Evolutionary conservation across 345 rosid species (phyloP).

Genomic region (Acer negundo): DNA sequence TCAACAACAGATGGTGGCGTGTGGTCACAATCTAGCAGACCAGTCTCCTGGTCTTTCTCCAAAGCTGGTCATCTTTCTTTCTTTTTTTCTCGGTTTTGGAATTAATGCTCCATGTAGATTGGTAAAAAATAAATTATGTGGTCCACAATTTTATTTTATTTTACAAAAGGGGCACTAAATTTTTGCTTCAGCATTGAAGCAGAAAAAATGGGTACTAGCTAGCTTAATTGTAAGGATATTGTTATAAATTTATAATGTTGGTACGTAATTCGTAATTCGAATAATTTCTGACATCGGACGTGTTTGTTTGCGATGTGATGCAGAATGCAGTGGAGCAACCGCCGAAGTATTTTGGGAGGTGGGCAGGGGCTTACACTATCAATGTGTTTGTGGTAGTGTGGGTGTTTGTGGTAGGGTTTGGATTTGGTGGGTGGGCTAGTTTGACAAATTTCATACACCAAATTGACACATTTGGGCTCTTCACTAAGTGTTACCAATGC

Average conservation of each 20-base stretch:
- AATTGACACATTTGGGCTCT: slow-evolving; percentile 92
- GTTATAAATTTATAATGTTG: no score
- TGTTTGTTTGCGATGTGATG: slow-evolving; percentile 20
- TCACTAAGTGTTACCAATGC: slow-evolving; percentile 96
- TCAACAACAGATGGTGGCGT: slow-evolving; percentile 22
- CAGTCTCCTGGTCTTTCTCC: slow-evolving; percentile 34
- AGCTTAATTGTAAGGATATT: not conserved
- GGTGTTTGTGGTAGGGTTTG: slow-evolving; percentile 92
- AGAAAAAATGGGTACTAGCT: slow-evolving; percentile 12
- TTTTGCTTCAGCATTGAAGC: slow-evolving; percentile 17
- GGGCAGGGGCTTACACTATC: slow-evolving; percentile 83
- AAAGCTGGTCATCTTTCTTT: slow-evolving; percentile 12
- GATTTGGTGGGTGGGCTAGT: slow-evolving; percentile 99
- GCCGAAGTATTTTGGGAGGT: slow-evolving; percentile 67
- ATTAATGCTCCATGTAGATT: not conserved
- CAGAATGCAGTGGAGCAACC: slow-evolving; percentile 98
- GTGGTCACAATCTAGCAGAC: slow-evolving; percentile 46
- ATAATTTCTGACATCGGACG: slow-evolving; percentile 13
- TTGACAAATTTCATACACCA: slow-evolving; percentile 83
- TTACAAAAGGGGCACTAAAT: slow-evolving; percentile 19
- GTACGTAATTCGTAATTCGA: not conserved
- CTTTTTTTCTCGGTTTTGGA: not conserved
- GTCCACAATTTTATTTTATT: not conserved
- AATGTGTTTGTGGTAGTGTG: slow-evolving; percentile 84
- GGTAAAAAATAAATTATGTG: not conserved